Evolutionary conservation across 176 grass and related monocot genomes (phyloP).

Genomic region (Carex scoparia): DNA sequence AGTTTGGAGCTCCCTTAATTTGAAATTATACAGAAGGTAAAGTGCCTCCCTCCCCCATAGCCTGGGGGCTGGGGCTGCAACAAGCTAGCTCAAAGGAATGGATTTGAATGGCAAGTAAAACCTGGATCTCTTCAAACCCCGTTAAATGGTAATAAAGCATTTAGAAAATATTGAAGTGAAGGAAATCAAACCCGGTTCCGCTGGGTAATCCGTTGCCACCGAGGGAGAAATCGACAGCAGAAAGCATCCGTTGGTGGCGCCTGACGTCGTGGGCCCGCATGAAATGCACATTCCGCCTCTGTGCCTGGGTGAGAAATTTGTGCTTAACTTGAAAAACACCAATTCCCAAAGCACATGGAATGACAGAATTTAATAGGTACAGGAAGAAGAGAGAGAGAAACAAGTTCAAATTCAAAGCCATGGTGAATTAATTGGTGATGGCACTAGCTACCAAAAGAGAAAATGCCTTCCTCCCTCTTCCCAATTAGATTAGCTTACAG

Average conservation of each 20-base stretch:
- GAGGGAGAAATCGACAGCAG: slow-evolving; percentile 52
- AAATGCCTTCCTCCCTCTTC: no score
- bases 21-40: not conserved
- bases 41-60: not conserved
- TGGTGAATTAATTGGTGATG: no score
- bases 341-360: slow-evolving; percentile 11
- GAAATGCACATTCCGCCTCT: slow-evolving; percentile 23
- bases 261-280: slow-evolving; percentile 48
- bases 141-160: not conserved
- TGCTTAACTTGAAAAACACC: slow-evolving; percentile 69
- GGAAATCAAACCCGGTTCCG: slow-evolving; percentile 49
- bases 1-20: not conserved
- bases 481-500: no score
- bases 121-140: not conserved
- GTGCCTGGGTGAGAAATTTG: slow-evolving; percentile 45
- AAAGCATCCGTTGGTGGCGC: slow-evolving; percentile 49
- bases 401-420: slow-evolving; percentile 19
- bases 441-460: no score
- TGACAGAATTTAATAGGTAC: not conserved
- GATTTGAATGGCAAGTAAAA: not conserved
- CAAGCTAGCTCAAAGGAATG: not conserved
- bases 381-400: slow-evolving; percentile 1
- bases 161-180: not conserved
- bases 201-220: slow-evolving; percentile 82
- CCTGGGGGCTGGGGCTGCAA: not conserved